Evolutionary conservation across 169 alveolate genomes (phyloP), one percentile per base, ranked within the genome.

Genomic region (Eimeria falciformis): DNA sequence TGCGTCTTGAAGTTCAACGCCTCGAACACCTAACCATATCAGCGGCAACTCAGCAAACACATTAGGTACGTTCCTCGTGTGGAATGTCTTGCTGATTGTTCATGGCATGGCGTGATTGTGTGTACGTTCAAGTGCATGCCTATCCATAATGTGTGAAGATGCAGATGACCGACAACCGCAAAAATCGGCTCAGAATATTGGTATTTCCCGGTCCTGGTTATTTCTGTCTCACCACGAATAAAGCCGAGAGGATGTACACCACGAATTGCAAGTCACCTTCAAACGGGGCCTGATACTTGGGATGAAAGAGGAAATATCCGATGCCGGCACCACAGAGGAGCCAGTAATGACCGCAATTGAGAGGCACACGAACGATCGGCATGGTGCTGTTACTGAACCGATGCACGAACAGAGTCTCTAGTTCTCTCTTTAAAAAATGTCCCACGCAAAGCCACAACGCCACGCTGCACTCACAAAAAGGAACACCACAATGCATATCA

Each of bases 261-360:
- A 84, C 62, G 84, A 85, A 50, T n/a, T 73, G 82, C 89, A 92
- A 91, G 50, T 93, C 92, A 68, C 94, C 95, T 7, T 90, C n/a
- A 71, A 68, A 87, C 73, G 93, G 92, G 37, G 98, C 96, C 56
- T 94, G 95, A 95, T 98, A 98, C n/a, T 93, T 73, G 29, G 99
- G 99, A 85, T 98, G 99, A 96, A 98, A 98, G 33, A 98, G 91
- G 92, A 95, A 98, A 94, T 97, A 98, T 73, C 99, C 98, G 85
- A 98, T 97, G 62, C 96, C 86, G 43, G 95, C 93, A 5, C 98
- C 99, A 92, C 97, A 97, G 50, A 98, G 88, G 45, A 96, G 79
- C 99, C 99, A 99, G 96, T 98, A 98, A 95, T 99, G 99, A 7
- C 98, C 97, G 87, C 99, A 98, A 95, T 99, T 98, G 87, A 94